Percentiles rank a stretch among this genome's conserved stretches.
phyloP scores from a whole-genome alignment of 768 basidiomycete genomes.

The Tylopilus subfusipes region DNA sequence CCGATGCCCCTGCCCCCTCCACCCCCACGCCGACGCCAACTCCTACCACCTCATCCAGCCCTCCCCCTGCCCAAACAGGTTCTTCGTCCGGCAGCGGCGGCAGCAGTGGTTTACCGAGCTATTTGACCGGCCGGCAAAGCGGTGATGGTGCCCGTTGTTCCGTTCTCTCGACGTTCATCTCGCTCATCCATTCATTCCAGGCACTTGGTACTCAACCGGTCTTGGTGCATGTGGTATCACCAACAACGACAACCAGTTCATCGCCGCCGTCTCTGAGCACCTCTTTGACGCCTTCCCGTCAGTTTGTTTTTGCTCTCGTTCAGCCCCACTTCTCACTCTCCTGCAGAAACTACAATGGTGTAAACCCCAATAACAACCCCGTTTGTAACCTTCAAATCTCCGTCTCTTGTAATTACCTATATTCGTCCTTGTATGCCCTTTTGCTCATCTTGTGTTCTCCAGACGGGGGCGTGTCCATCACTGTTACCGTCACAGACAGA shows the following conservation, averaged over 20 bases:
- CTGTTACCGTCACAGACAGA: constrained; percentile 55
- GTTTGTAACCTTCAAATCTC: constrained; percentile 53
- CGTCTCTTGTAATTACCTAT: constrained; percentile 42
- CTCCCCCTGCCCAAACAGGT: constrained; percentile 17
- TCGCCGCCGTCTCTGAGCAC: constrained; percentile 35
- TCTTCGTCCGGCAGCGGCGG: constrained; percentile 4
- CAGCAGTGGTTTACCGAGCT: constrained; percentile 31
- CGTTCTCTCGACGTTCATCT: not conserved
- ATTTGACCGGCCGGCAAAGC: constrained; percentile 44
- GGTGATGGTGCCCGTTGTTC: constrained; percentile 41
- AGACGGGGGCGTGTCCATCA: constrained; percentile 52
- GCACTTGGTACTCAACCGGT: constrained; percentile 33
- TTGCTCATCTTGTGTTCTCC: constrained; percentile 14
- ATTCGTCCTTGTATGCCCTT: not conserved
- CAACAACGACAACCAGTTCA: constrained; percentile 27
- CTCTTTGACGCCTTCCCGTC: constrained; percentile 38
- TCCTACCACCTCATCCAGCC: not conserved
- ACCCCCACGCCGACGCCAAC: not conserved
- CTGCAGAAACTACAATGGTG: constrained; percentile 49
- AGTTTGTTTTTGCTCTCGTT: constrained; percentile 3
- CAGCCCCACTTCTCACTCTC: not conserved
- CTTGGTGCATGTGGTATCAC: constrained; percentile 42
- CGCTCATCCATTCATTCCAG: constrained; percentile 15
- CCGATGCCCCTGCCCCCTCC: not conserved
- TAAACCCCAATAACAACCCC: constrained; percentile 74